Evolutionary conservation across 441 rosid species (phyloP), one percentile per base, ranked within the genome.

Genomic region (Erodium moschatum): DNA sequence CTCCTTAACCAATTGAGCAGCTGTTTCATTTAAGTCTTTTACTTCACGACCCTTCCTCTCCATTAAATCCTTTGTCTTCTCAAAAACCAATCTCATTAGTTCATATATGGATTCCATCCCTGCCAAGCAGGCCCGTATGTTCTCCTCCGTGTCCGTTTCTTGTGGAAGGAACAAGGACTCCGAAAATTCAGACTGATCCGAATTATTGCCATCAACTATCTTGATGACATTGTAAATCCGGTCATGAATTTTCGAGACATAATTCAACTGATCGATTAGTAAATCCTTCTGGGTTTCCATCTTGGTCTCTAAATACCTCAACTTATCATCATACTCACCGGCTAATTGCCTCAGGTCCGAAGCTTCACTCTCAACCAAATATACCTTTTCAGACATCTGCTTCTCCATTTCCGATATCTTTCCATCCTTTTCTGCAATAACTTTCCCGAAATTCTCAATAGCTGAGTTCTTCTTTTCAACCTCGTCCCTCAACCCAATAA

Each of bases 81-180:
- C 83, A 76, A 74, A 76, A 74, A 87, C 83, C 64, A 88, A 81
- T 78, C 81, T 78, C 11, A 82, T 77, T 56, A 93, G 75, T 76
- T 91, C 87, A 16, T 80, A 76, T 64, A 91, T 81, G 40, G 96
- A 93, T 66, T 91, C 97, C 97, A 85, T 84, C 72, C 97, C 96
- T 0, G 97, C 96, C 73, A 88, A 75, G 20, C 89, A 88, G 67
- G 96, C 97, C 56, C 91, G 89, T 35, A 88, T 71, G 70, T 86
- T 91, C 82, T 89, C 98, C 80, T 84, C 97, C 73, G 81, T 69
- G 42, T 86, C 89, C 0, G 85, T 88, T 78, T 89, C 89, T 74
- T 80, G 90, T 5, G 97, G 90, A 46, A 93, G 85, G 74, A 89
- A 89, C 82, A 89, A 74, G 27, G 95, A 91, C 76, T 86, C 98